Percentiles rank a stretch among this genome's conserved stretches.
These are phyloP conservation scores for Beauveria bassiana DNA, from an alignment of 2,329 filamentous ascomycete species.

Conservation along the genomic window DNA sequence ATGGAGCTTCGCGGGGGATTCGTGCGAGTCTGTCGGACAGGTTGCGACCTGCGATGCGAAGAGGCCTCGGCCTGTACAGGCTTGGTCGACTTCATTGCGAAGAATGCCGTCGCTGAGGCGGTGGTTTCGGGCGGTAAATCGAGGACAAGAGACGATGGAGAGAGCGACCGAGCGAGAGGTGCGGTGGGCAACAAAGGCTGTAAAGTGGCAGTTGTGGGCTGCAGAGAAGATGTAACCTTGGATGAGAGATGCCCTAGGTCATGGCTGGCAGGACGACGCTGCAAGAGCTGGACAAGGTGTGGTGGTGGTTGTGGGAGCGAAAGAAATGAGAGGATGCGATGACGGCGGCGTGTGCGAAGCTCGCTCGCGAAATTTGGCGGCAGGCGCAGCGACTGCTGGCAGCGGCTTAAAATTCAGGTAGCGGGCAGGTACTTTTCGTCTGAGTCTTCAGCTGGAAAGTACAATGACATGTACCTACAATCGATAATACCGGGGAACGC, in stretches of 20 bases:
- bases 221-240: conserved; percentile 12
- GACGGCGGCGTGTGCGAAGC: conserved; percentile 8
- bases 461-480: background rate
- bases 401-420: background rate
- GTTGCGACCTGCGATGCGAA: conserved; percentile 53
- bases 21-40: conserved; percentile 56
- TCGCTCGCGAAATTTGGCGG: conserved; percentile 11
- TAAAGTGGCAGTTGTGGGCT: background rate
- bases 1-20: conserved; percentile 53
- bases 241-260: conserved; percentile 15
- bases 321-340: conserved; percentile 9
- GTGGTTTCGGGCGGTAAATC: conserved; percentile 9
- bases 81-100: conserved; percentile 50
- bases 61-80: conserved; percentile 32
- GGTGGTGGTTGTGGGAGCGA: conserved; percentile 3
- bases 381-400: conserved; percentile 1
- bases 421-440: background rate
- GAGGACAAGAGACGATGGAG: background rate
- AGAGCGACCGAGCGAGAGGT: conserved; percentile 13
- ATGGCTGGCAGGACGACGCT: conserved; percentile 13
- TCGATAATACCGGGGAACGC: background rate
- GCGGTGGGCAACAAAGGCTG: background rate
- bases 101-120: conserved; percentile 7
- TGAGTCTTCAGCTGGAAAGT: no score
- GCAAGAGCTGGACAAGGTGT: background rate